These are phyloP conservation scores for Aspergillus niger DNA, from an alignment of 2,329 filamentous ascomycete genomes.

Conservation along the genomic window DNA sequence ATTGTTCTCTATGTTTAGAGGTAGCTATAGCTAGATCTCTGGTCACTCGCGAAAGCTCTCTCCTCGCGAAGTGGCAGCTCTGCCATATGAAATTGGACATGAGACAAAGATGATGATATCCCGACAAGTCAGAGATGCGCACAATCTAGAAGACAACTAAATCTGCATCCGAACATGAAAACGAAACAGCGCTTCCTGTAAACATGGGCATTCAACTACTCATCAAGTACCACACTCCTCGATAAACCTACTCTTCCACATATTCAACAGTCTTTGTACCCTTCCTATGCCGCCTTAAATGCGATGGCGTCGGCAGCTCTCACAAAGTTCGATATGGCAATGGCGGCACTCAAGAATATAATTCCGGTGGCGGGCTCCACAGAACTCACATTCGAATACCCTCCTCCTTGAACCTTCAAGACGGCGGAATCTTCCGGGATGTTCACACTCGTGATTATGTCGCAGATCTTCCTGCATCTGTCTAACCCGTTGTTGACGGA, in stretches of 20 bases:
- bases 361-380: background rate
- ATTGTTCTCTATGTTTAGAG: no score
- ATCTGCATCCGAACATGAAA: no score
- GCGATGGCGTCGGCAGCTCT: background rate
- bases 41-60: no score
- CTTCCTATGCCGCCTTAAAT: background rate
- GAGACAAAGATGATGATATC: no score
- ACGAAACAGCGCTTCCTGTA: no score
- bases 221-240: background rate
- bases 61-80: no score
- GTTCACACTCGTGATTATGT: constrained; percentile 1
- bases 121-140: no score
- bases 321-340: background rate
- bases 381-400: background rate
- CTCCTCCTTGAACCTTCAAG: background rate
- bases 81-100: no score
- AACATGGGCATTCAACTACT: no score
- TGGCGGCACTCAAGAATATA: constrained; percentile 7
- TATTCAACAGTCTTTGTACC: no score
- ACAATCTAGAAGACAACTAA: no score
- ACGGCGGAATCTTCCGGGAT: background rate
- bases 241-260: background rate
- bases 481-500: background rate
- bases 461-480: background rate
- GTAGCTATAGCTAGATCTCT: no score